Evolutionary conservation across 2,329 filamentous ascomycete genomes (phyloP).

Genomic region (Exophiala sp.): DNA sequence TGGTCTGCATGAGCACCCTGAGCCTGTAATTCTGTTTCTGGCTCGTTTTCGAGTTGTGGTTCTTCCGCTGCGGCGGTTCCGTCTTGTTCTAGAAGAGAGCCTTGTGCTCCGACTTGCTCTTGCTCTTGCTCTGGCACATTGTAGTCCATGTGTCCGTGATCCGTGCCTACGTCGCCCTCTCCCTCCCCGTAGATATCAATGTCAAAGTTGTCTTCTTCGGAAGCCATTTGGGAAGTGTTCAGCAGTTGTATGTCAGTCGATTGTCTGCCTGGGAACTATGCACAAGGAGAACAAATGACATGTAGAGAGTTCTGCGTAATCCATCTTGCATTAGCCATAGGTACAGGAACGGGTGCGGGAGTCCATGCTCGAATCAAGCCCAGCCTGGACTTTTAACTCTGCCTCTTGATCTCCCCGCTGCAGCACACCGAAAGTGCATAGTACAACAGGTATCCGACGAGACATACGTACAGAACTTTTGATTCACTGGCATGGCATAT

Average conservation of each 20-base stretch:
- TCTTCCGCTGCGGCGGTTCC: conserved; percentile 3
- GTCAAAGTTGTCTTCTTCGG: conserved; percentile 64
- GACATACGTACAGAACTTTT: conserved; percentile 21
- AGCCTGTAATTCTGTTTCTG: conserved; percentile 2
- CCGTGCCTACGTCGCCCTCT: conserved; percentile 35
- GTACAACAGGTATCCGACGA: conserved; percentile 6
- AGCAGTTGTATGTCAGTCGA: conserved; percentile 14
- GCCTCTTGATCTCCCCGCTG: background rate
- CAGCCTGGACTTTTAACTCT: background rate
- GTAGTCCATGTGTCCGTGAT: conserved; percentile 40
- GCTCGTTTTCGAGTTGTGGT: conserved; percentile 3
- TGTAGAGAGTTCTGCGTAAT: conserved; percentile 16
- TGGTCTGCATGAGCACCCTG: background rate
- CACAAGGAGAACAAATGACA: conserved; percentile 20
- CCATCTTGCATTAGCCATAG: conserved; percentile 20
- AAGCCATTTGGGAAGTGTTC: conserved; percentile 36
- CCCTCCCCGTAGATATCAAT: conserved; percentile 64
- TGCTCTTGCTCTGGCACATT: conserved; percentile 35
- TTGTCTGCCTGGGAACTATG: conserved; percentile 23
- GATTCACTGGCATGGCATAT: conserved; percentile 3
- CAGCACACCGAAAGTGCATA: background rate
- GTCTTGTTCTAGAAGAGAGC: conserved; percentile 13
- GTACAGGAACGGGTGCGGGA: conserved; percentile 9
- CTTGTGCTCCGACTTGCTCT: conserved; percentile 22
- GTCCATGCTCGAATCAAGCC: conserved; percentile 3